Percentiles rank a stretch among this genome's conserved stretches.
Evolutionary conservation across 768 basidiomycete species (phyloP).

Genomic region (Steccherinum ochraceum): DNA sequence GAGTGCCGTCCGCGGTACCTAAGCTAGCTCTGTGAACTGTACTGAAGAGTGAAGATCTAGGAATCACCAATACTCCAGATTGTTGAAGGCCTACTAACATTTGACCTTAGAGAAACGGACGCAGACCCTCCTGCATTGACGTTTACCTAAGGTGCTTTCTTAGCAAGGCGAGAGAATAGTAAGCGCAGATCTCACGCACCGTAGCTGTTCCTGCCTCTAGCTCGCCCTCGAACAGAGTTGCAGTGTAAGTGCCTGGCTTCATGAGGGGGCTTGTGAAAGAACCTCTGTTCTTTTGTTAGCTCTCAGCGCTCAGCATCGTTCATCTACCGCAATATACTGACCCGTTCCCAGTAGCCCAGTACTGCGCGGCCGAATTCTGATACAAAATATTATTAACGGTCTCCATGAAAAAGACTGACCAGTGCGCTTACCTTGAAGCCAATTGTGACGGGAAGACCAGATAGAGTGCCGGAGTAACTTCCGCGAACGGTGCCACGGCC

Average conservation of each 20-base stretch:
- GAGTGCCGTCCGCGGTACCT: slow-evolving; percentile 42
- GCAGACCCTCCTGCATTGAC: slow-evolving; percentile 36
- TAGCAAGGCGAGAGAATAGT: not conserved
- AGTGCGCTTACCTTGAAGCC: slow-evolving; percentile 31
- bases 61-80: slow-evolving; percentile 40
- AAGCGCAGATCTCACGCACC: slow-evolving; percentile 10
- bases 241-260: slow-evolving; percentile 45
- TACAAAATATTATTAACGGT: not conserved
- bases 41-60: not conserved
- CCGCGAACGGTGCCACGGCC: slow-evolving; percentile 40
- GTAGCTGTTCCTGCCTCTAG: slow-evolving; percentile 36
- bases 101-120: slow-evolving; percentile 25
- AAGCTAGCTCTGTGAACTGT: not conserved
- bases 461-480: slow-evolving; percentile 35
- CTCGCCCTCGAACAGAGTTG: slow-evolving; percentile 40
- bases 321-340: too few species aligned
- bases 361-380: slow-evolving; percentile 39
- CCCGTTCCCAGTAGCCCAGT: slow-evolving; percentile 38
- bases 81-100: slow-evolving; percentile 27
- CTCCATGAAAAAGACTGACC: not conserved
- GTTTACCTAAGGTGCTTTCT: slow-evolving; percentile 22
- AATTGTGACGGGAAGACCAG: slow-evolving; percentile 32
- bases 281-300: slow-evolving; percentile 19
- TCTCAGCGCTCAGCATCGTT: too few species aligned
- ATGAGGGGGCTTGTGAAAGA: slow-evolving; percentile 37